A percentile compares a stretch with the other conserved stretches of the same genome.
Evolutionary conservation across 2,329 filamentous ascomycete species (phyloP).

Genomic region (Dryadomyces sulphureus): DNA sequence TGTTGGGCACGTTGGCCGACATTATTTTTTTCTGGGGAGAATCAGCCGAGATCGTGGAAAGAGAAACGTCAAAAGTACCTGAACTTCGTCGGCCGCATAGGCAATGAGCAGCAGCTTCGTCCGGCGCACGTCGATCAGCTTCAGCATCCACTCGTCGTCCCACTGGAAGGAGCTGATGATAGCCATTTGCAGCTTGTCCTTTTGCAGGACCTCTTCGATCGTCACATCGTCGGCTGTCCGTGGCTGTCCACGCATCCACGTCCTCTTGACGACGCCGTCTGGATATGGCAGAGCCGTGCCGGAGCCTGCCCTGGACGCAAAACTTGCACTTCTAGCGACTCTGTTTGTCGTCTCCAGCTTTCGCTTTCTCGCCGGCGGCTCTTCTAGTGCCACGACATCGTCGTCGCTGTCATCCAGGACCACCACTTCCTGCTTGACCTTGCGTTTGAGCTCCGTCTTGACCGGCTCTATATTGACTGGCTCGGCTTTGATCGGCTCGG

Average conservation of each 20-base stretch:
- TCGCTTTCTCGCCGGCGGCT: not conserved
- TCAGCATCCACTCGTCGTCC: constrained; percentile 66
- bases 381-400: not conserved
- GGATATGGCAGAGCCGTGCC: constrained; percentile 24
- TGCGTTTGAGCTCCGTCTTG: constrained; percentile 20
- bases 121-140: constrained; percentile 46
- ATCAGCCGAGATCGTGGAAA: not conserved
- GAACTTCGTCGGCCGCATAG: constrained; percentile 34
- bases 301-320: no score
- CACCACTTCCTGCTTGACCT: constrained; percentile 30
- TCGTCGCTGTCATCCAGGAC: constrained; percentile 8
- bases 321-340: no score
- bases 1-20: constrained; percentile 30
- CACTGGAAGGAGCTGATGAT: constrained; percentile 80
- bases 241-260: constrained; percentile 52
- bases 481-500: not conserved
- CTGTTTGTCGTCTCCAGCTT: not conserved
- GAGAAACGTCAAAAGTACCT: constrained; percentile 24
- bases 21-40: constrained; percentile 30
- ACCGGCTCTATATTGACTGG: not conserved
- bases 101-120: constrained; percentile 50
- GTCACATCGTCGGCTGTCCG: constrained; percentile 60
- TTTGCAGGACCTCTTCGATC: constrained; percentile 75
- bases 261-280: constrained; percentile 62
- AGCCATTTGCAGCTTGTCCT: constrained; percentile 54